Conservation (phyloP, 202 grass and related monocot species). For the Hordeum pubiflorum region DNA sequence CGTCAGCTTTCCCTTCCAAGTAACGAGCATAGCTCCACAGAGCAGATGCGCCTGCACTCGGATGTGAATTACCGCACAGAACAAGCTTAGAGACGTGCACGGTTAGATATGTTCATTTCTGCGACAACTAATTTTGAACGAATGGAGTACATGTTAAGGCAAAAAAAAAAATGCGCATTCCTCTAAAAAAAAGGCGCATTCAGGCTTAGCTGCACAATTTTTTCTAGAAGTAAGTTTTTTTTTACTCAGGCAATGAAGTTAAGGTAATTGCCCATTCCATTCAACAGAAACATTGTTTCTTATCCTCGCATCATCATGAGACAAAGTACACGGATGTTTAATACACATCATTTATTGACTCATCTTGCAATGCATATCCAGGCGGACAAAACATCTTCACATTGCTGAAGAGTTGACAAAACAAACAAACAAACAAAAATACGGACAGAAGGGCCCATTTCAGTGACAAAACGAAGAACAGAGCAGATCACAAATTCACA, state of each 20-base stretch:
- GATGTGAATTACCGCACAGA: no score
- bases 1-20: no score
- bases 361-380: background rate
- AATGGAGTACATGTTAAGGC: no score
- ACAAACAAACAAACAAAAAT: background rate
- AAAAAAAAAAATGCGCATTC: no score
- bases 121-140: no score
- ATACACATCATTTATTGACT: background rate
- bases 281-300: background rate
- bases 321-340: background rate
- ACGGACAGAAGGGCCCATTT: background rate
- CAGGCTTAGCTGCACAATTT: no score
- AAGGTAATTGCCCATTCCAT: background rate
- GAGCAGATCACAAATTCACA: background rate
- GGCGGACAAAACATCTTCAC: background rate
- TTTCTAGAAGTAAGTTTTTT: no score
- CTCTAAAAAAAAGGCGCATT: no score
- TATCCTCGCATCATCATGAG: background rate
- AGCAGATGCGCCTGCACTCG: no score
- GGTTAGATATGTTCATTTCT: no score
- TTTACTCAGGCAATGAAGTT: background rate
- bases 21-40: no score
- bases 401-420: background rate
- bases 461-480: background rate
- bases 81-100: no score